Evolutionary conservation across 805 yeast species (phyloP).

Genomic region (Yamadazyma olivae): DNA sequence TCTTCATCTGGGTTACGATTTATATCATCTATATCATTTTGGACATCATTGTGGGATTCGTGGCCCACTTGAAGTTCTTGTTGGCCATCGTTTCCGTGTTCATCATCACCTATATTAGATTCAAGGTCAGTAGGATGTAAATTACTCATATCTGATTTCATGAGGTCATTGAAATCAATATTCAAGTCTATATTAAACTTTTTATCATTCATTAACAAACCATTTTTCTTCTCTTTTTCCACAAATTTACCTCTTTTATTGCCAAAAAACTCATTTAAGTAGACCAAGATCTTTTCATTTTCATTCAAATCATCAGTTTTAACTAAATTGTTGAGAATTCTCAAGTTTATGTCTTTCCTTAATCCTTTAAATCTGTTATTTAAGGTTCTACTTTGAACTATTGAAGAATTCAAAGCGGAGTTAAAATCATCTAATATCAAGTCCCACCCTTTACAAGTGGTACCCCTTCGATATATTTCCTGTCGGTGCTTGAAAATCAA

Average conservation of each 20-base stretch:
- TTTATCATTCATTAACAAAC: slow-evolving; percentile 2
- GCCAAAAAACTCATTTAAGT: slow-evolving; percentile 14
- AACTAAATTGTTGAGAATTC: slow-evolving; percentile 9
- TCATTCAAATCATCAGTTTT: slow-evolving; percentile 16
- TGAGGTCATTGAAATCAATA: too few relatives aligned
- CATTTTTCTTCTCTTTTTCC: slow-evolving; percentile 10
- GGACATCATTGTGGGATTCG: background rate
- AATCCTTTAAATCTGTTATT: slow-evolving; percentile 22
- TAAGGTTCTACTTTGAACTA: slow-evolving; percentile 23
- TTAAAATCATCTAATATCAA: slow-evolving; percentile 21
- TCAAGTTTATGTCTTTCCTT: slow-evolving; percentile 18
- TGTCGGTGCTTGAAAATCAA: slow-evolving; percentile 17
- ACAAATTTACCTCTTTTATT: slow-evolving; percentile 10
- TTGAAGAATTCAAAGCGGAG: slow-evolving; percentile 12
- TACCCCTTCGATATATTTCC: slow-evolving; percentile 24
- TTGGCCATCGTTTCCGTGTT: background rate
- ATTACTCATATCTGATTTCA: background rate
- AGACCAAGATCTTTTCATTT: slow-evolving; percentile 17
- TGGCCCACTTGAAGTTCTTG: too few relatives aligned
- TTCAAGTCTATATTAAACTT: background rate
- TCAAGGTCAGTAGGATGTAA: too few relatives aligned
- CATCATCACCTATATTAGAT: background rate
- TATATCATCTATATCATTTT: background rate
- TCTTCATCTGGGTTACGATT: background rate
- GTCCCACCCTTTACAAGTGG: slow-evolving; percentile 25